Evolutionary conservation across 164 flowering plant species (phyloP), one percentile per base, ranked within the genome.

Genomic region (Echeveria elegans): DNA sequence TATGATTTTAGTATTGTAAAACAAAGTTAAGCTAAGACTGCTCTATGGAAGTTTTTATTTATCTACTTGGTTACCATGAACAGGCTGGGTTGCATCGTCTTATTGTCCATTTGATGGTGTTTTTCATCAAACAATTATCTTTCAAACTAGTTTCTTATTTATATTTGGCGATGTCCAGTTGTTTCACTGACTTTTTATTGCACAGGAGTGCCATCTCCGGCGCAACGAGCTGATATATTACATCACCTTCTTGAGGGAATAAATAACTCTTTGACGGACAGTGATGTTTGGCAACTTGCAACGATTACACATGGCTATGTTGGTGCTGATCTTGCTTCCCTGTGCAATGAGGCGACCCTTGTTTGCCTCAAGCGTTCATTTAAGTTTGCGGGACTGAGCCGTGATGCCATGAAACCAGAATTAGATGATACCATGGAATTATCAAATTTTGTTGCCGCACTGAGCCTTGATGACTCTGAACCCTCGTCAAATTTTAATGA

Each of bases 161-260:
- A 2, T 24, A 53, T 21, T 10, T 2, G 11, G 12, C 6, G 29
- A 52, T 9, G 31, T 26, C 21, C 56, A 19, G 16, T 32, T 28
- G 53, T 34, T 52, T 43, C 11, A 18, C 64, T 4, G 37, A 37
- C 71, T 64, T 41, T 30, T 70, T 56, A 24, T n/a, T 38, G 66
- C 88, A 71, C 81, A 95, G 99, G 96, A 72, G 97, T 92, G 47
- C 98, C 98, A 70, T 87, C 97, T 74, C 83, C 96, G 4, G 75
- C 47, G 52, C 97, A 95, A 71, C 85, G 99, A 16, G 64, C 81
- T 60, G 92, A 90, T 68, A 92, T 95, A 74, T 74, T 95, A 61
- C 66, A 40, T 21, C 63, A 81, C 24, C 77, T 85, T 78, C 85
- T 95, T 63, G 73, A 71, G 71, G 84, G 72, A 72, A 82, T 84